These are phyloP conservation scores for Monilinia vaccinii-corymbosi DNA, from an alignment of 2,329 filamentous ascomycete species.

Conservation along the genomic window DNA sequence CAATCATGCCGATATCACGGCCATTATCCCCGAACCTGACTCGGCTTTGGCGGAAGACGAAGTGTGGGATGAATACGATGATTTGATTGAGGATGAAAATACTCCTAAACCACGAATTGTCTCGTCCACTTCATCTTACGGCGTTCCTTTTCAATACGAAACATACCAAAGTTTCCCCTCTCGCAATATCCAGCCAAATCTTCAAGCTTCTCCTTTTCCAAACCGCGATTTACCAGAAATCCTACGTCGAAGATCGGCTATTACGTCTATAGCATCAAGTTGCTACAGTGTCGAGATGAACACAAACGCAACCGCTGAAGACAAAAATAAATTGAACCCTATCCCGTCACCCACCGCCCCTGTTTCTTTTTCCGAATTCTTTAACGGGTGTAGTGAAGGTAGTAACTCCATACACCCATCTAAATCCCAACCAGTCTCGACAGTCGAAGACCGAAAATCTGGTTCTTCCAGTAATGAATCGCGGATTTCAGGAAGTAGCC, in stretches of 20 bases:
- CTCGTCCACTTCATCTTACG: constrained; percentile 48
- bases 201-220: not conserved
- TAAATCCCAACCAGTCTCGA: constrained; percentile 11
- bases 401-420: constrained; percentile 22
- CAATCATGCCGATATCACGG: constrained; percentile 54
- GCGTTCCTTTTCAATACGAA: constrained; percentile 48
- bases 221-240: constrained; percentile 8
- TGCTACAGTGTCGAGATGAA: constrained; percentile 47
- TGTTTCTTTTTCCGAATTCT: constrained; percentile 36
- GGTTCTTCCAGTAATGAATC: constrained; percentile 18
- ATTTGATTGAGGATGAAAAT: constrained; percentile 64
- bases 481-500: constrained; percentile 13
- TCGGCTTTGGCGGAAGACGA: constrained; percentile 78
- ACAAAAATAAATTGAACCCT: constrained; percentile 33
- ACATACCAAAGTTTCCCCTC: constrained; percentile 31
- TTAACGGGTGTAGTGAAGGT: constrained; percentile 34
- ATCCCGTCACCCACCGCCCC: constrained; percentile 36
- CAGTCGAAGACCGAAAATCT: constrained; percentile 17
- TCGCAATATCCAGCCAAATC: not conserved
- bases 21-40: constrained; percentile 52
- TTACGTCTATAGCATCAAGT: constrained; percentile 37
- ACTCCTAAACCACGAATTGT: constrained; percentile 35
- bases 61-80: constrained; percentile 91
- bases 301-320: constrained; percentile 36
- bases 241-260: constrained; percentile 4